These are phyloP conservation scores for Rhododendron molle DNA, from an alignment of 148 eudicot species.

Conservation along the genomic window DNA sequence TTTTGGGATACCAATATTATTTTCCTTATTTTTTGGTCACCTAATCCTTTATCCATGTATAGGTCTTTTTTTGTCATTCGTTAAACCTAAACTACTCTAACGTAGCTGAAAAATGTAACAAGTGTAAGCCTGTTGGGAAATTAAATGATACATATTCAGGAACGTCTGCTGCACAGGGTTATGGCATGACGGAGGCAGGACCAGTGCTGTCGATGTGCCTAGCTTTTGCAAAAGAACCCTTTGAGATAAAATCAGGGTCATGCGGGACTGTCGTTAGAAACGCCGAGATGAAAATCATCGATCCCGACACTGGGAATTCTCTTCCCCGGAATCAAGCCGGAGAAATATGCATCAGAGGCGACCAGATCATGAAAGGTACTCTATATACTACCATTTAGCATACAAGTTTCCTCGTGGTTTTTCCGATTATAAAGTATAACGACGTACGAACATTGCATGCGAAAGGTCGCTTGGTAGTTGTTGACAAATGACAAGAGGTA, in stretches of 20 bases:
- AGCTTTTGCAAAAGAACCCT: conserved; percentile 76
- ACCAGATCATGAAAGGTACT: conserved; percentile 93
- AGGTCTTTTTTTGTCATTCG: no score
- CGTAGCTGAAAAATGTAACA: neutral
- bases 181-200: conserved; percentile 99
- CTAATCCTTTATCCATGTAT: neutral
- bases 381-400: no score
- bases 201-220: conserved; percentile 87
- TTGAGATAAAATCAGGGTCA: conserved; percentile 75
- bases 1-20: no score
- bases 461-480: neutral
- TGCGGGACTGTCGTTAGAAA: conserved; percentile 89
- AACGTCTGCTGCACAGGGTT: conserved; percentile 45
- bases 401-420: neutral
- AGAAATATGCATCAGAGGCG: conserved; percentile 88
- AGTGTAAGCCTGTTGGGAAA: neutral
- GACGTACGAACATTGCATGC: neutral
- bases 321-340: conserved; percentile 66
- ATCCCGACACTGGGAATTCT: conserved; percentile 59
- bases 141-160: neutral
- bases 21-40: neutral
- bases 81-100: no score
- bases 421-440: neutral
- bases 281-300: conserved; percentile 84
- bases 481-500: neutral